A percentile compares a stretch with the other conserved stretches of the same genome.
phyloP scores from a whole-genome alignment of 805 yeast species.

The Candida cerambycidarum region DNA sequence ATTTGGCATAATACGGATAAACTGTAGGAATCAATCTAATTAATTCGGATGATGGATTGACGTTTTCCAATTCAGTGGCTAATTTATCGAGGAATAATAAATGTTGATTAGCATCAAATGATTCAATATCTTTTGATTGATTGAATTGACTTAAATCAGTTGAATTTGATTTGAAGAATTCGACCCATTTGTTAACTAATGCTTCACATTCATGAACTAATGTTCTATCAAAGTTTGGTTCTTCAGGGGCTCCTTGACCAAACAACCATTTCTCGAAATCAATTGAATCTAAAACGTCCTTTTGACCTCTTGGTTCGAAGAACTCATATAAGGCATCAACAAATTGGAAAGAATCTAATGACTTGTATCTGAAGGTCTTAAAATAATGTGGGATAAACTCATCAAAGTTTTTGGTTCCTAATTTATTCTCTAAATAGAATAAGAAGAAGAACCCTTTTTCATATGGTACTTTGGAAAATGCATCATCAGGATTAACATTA shows the following conservation, averaged over 20 bases:
- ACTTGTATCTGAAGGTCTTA: constrained; percentile 25
- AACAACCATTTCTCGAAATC: constrained; percentile 32
- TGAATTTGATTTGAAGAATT: constrained; percentile 11
- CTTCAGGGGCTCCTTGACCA: constrained; percentile 27
- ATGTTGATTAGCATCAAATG: constrained; percentile 26
- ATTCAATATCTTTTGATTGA: constrained; percentile 34
- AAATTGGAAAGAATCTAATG: constrained; percentile 28
- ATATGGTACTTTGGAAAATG: constrained; percentile 34
- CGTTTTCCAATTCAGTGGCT: constrained; percentile 15
- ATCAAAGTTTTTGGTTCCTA: constrained; percentile 29
- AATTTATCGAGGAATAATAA: constrained; percentile 26
- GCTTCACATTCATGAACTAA: constrained; percentile 28
- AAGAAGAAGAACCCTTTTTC: constrained; percentile 37
- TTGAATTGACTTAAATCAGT: constrained; percentile 16
- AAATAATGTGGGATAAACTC: constrained; percentile 30
- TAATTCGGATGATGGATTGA: constrained; percentile 8
- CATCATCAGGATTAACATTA: constrained; percentile 27
- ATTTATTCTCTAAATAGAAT: constrained; percentile 23
- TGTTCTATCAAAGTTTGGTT: constrained; percentile 27
- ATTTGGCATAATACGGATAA: constrained; percentile 21
- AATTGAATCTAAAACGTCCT: constrained; percentile 21
- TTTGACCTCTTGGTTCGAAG: constrained; percentile 21
- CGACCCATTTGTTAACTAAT: constrained; percentile 24
- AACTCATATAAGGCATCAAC: constrained; percentile 26
- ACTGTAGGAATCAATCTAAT: constrained; percentile 17